A percentile compares a stretch with the other conserved stretches of the same genome.
Conservation (phyloP, 164 flowering plant species). For the Annona squamosa region DNA sequence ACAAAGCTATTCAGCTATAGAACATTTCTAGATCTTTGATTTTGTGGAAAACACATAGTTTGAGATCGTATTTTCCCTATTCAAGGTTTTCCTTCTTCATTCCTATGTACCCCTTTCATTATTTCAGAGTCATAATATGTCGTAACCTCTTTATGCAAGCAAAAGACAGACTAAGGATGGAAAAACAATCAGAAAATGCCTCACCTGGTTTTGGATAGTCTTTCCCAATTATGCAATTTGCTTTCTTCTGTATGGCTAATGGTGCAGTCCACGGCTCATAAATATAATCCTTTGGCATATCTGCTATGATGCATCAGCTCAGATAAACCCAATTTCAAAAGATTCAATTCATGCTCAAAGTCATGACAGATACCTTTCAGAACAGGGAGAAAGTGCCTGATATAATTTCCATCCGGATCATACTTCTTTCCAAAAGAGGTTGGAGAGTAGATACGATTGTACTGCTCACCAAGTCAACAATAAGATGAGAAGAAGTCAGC, state of each 20-base stretch:
- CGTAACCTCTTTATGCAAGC: no score
- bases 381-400: conserved; percentile 78
- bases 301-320: conserved; percentile 25
- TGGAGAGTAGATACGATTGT: conserved; percentile 86
- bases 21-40: no score
- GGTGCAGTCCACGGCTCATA: conserved; percentile 99
- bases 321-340: conserved; percentile 3
- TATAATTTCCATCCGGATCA: conserved; percentile 70
- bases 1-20: no score
- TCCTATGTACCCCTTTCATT: no score
- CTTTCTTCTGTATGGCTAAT: conserved; percentile 59
- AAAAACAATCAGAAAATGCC: conserved; percentile 4
- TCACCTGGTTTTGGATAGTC: conserved; percentile 93
- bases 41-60: no score
- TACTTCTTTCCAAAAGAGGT: conserved; percentile 88
- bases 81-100: no score
- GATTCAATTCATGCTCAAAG: neutral
- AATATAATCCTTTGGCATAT: conserved; percentile 90
- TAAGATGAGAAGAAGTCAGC: neutral
- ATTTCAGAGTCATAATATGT: no score
- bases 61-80: no score
- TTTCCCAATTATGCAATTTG: conserved; percentile 80
- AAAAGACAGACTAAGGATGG: no score
- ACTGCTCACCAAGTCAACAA: conserved; percentile 33
- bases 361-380: conserved; percentile 47